A percentile compares a stretch with the other conserved stretches of the same genome.
phyloP scores from a whole-genome alignment of 148 eudicot species.

The Diospyros kaki region DNA sequence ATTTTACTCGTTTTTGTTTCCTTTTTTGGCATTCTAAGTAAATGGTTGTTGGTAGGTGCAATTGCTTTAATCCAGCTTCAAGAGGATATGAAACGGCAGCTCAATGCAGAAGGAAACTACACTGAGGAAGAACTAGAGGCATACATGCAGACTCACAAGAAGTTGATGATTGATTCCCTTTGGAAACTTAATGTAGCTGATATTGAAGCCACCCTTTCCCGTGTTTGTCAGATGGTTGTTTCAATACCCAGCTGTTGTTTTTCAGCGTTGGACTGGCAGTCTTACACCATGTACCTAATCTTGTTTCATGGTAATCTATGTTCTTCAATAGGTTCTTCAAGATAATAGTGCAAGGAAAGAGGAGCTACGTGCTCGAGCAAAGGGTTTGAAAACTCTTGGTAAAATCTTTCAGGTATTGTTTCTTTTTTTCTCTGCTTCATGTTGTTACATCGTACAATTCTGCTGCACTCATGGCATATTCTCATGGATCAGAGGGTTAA shows the following conservation, averaged over 20 bases:
- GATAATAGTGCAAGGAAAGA: slow-evolving; percentile 77
- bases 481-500: slow-evolving; percentile 49
- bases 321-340: slow-evolving; percentile 68
- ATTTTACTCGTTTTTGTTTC: too few relatives aligned
- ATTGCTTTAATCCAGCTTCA: slow-evolving; percentile 90
- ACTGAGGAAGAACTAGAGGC: slow-evolving; percentile 90
- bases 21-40: neutral
- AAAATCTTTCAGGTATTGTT: slow-evolving; percentile 78
- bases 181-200: slow-evolving; percentile 99
- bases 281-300: neutral
- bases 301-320: slow-evolving; percentile 15
- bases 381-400: slow-evolving; percentile 90
- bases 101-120: slow-evolving; percentile 77
- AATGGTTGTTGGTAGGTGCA: slow-evolving; percentile 62
- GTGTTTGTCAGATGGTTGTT: slow-evolving; percentile 93
- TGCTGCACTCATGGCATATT: neutral
- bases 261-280: neutral
- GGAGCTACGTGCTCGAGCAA: slow-evolving; percentile 89
- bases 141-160: slow-evolving; percentile 93
- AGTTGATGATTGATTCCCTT: slow-evolving; percentile 90
- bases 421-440: slow-evolving; percentile 11
- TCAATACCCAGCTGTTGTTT: slow-evolving; percentile 9
- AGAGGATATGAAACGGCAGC: slow-evolving; percentile 94
- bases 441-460: neutral
- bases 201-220: slow-evolving; percentile 84